Evolutionary conservation across 441 rosid genomes (phyloP).

Genomic region (Aleurites moluccanus): DNA sequence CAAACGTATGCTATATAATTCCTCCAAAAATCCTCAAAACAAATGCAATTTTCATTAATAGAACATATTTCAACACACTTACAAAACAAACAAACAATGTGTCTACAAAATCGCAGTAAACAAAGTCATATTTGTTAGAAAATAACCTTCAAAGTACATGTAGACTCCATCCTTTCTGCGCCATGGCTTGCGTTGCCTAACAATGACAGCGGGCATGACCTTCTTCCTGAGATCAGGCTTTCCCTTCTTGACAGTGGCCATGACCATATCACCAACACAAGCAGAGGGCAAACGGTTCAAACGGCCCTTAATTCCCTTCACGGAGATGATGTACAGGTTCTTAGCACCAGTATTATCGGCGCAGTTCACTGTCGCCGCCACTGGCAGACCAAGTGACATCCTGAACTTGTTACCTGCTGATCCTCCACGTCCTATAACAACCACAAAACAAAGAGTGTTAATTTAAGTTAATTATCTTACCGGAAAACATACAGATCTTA

Average conservation of each 20-base stretch:
- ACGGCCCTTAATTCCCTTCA: conserved; percentile 81
- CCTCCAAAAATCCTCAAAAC: background rate
- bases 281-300: conserved; percentile 69
- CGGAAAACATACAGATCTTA: no score
- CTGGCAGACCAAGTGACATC: conserved; percentile 97
- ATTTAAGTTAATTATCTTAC: background rate
- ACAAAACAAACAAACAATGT: background rate
- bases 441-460: background rate
- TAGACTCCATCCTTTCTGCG: conserved; percentile 91
- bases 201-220: conserved; percentile 83
- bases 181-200: conserved; percentile 85
- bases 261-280: conserved; percentile 82
- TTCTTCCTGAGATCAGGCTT: conserved; percentile 79
- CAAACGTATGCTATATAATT: background rate
- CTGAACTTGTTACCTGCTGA: conserved; percentile 91
- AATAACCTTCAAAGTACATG: conserved; percentile 83
- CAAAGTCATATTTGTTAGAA: no score
- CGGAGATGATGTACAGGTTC: conserved; percentile 80
- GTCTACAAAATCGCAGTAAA: background rate
- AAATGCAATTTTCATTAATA: no score
- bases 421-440: conserved; percentile 71
- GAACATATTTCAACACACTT: background rate
- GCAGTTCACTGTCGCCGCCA: conserved; percentile 94
- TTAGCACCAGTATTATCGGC: conserved; percentile 94
- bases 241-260: conserved; percentile 84